Evolutionary conservation across 2,329 filamentous ascomycete genomes (phyloP), one percentile per base, ranked within the genome.

Genomic region (Chaetoscypha palmicola): DNA sequence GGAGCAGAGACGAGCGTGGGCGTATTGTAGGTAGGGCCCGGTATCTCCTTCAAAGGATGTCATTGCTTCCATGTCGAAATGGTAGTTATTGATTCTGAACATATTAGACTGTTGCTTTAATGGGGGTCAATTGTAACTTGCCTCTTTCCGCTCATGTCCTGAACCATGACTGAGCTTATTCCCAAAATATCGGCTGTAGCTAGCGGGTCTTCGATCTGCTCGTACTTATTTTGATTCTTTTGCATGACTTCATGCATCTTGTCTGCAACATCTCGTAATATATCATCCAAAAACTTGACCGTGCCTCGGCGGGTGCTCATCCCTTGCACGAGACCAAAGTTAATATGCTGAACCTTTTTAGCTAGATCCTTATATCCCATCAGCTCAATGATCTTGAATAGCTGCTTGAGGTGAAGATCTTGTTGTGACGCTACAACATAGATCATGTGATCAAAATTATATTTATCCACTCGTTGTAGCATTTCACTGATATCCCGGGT

Each of bases 191-290:
- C 92, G 49, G 92, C 89, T 8, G 82, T 85, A 43, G 78, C 76
- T 43, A 79, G 81, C 0, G 91, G 91, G 64, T 97, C 73, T 59
- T 83, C 85, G 16, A 98, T 83, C 66, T 96, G 89, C 45, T 79
- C 69, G 66, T 97, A 98, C 72, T 98, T 98, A 61, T 76, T 73
- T 58, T 85, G 75, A 65, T 97, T 97, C 70, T 83, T 84, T 66
- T 72, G 79, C 92, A 98, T 98, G 40, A 94, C 87, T 49, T 95
- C 87, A 72, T 97, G 91, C 92, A 98, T 98, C 68, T 90, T 87
- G 43, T 96, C 91, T 58, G 79, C 82, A 5, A 94, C 88, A 56
- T 90, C 85, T 31, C 76, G 73, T 45, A 90, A 71, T 55, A 89
- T 87, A 55, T 86, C 81, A 57, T 73, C 72, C 31, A 77, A 62